phyloP scores from a whole-genome alignment of 306 rosid genomes.

The Cicer yamashitae region DNA sequence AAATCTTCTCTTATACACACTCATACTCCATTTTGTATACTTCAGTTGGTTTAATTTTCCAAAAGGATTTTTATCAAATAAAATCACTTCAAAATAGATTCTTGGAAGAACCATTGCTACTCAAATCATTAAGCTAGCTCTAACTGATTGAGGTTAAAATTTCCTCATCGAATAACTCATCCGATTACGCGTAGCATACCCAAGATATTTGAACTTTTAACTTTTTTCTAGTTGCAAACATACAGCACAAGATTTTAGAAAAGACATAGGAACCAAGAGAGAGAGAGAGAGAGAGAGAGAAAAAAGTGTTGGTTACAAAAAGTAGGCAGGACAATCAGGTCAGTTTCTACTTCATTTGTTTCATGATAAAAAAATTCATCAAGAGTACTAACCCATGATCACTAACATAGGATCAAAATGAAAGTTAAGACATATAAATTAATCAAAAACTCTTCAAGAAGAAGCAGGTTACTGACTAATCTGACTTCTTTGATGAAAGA shows the following conservation, averaged over 20 bases:
- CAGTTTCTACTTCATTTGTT: conserved; percentile 1
- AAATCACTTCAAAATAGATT: conserved; percentile 15
- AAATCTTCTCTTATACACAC: not conserved
- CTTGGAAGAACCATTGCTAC: conserved; percentile 11
- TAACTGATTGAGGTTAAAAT: not conserved
- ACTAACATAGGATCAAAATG: not conserved
- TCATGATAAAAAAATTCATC: not conserved
- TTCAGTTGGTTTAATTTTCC: conserved; percentile 17
- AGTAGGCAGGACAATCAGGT: not conserved
- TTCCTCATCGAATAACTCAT: not conserved
- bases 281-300: not conserved
- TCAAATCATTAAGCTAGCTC: conserved; percentile 10
- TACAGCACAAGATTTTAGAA: not conserved
- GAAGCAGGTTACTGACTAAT: not conserved
- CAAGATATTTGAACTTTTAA: conserved; percentile 7
- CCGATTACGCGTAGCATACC: not conserved
- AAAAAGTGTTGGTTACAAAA: not conserved
- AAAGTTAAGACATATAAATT: not conserved
- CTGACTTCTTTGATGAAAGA: not conserved
- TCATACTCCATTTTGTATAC: conserved; percentile 2
- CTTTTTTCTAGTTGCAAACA: conserved; percentile 3
- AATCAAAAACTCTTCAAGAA: conserved; percentile 24
- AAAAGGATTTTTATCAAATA: conserved; percentile 8
- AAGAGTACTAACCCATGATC: not conserved
- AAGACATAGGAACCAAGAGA: not conserved